Evolutionary conservation across 2,329 filamentous ascomycete genomes (phyloP), one percentile per base, ranked within the genome.

Genomic region (Beauveria varroae): DNA sequence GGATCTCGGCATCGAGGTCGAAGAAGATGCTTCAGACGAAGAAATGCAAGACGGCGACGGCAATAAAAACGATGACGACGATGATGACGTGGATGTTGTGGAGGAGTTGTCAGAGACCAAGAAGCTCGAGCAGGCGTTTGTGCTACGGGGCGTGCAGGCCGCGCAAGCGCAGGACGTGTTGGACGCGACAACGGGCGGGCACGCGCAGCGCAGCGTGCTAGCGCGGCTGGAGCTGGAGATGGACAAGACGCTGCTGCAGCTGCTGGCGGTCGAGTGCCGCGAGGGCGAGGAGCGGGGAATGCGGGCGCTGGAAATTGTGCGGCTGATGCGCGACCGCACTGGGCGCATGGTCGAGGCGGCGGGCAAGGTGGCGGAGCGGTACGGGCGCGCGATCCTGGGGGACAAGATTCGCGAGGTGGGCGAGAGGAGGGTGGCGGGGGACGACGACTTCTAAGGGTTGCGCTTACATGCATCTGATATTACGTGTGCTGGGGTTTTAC

Each of bases 301-400:
- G 91, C 91, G 93, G 67, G 93, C 93, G 0, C 78, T 99, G 41
- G 96, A 99, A 76, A 83, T 98, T 68, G 95, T 96, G 34, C 81
- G 84, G 64, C 79, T 99, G 69, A 90, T 99, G 87, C 84, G 83
- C 50, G 93, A 98, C 76, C 81, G 86, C 51, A 89, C 85, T 63
- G 93, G 93, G 20, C 88, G 89, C 72, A 97, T 97, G 90, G 75
- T 96, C 62, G 92, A 97, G 72, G 90, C 93, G 5, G 95, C 95
- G 1, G 85, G 86, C 61, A 96, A 96, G 81, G 85, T 99, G 55
- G 95, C 95, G 9, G 85, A 89, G 71, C 81, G 93, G 67, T 99
- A 96, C 76, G 90, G 90, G 10, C 81, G 90, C 63, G 82, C 83
- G 46, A 83, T 97, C 28, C 75, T 99, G 67, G 88, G 88, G 47